These are phyloP conservation scores for Boletus reticulatus DNA, from an alignment of 768 basidiomycete species.

Conservation along the genomic window DNA sequence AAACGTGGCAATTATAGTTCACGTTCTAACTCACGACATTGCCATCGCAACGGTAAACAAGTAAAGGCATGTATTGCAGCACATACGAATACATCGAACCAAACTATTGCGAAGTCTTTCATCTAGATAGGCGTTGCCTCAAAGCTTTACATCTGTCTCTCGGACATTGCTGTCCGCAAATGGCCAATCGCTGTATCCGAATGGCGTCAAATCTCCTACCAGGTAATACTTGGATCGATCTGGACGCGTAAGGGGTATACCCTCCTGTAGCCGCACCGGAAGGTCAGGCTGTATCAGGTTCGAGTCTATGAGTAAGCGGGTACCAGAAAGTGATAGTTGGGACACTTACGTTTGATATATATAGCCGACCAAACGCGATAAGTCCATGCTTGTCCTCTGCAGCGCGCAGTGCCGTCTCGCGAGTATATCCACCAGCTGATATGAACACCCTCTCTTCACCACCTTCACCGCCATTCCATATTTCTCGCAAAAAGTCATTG, in stretches of 20 bases:
- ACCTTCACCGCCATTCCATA: not conserved
- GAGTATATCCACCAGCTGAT: not conserved
- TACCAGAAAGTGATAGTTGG: not conserved
- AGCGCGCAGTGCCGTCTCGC: not conserved
- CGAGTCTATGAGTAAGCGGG: not conserved
- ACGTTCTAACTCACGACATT: too few relatives aligned
- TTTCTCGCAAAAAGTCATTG: not conserved
- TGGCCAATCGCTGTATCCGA: not conserved
- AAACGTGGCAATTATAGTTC: too few relatives aligned
- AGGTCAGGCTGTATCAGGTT: slow-evolving; percentile 27
- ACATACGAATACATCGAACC: too few relatives aligned
- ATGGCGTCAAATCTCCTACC: slow-evolving; percentile 17
- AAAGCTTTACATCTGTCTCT: too few relatives aligned
- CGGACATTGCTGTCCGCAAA: slow-evolving; percentile 12
- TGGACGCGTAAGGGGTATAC: slow-evolving; percentile 15
- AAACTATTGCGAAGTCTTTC: too few relatives aligned
- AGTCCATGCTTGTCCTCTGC: not conserved
- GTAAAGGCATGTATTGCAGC: too few relatives aligned
- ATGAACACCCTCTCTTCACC: not conserved
- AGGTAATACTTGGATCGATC: slow-evolving; percentile 27
- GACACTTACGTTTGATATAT: not conserved
- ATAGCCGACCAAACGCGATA: not conserved
- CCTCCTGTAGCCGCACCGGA: not conserved
- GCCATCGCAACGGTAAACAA: too few relatives aligned
- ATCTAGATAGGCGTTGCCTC: too few relatives aligned